phyloP scores from a whole-genome alignment of 768 basidiomycete species.

The Coprinopsis strossmayeri region DNA sequence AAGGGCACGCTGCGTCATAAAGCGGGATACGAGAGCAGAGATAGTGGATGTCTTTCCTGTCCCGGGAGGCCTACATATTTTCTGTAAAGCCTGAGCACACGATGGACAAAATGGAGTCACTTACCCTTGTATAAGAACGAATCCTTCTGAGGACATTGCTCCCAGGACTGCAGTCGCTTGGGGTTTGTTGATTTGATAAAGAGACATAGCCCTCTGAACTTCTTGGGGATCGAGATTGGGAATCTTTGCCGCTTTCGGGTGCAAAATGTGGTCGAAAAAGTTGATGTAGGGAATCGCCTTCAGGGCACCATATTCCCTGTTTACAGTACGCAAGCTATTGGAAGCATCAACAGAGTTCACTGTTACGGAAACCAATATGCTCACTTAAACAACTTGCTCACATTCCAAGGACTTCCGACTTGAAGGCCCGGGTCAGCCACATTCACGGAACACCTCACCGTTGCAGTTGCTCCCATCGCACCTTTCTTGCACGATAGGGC shows the following conservation, averaged over 20 bases:
- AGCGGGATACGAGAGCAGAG: conserved; percentile 85
- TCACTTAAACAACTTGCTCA: conserved; percentile 82
- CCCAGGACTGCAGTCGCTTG: conserved; percentile 86
- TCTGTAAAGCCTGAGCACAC: too few species aligned
- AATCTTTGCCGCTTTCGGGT: conserved; percentile 50
- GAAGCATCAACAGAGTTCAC: background rate
- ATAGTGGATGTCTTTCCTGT: conserved; percentile 99
- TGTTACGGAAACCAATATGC: conserved; percentile 13
- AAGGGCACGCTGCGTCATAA: conserved; percentile 59
- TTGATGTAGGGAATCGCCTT: conserved; percentile 81
- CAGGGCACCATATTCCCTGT: conserved; percentile 89
- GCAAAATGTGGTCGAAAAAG: conserved; percentile 60
- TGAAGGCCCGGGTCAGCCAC: conserved; percentile 55
- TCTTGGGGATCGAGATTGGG: conserved; percentile 41
- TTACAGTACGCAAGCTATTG: conserved; percentile 79
- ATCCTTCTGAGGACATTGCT: conserved; percentile 66
- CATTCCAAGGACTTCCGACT: conserved; percentile 59
- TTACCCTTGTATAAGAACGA: conserved; percentile 93
- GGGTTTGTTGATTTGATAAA: conserved; percentile 82
- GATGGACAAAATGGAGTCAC: conserved; percentile 13
- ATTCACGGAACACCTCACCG: conserved; percentile 46
- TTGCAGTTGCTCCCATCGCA: conserved; percentile 45
- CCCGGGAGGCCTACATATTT: conserved; percentile 78
- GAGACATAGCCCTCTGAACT: conserved; percentile 58
- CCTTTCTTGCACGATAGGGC: conserved; percentile 26